Evolutionary conservation across 2,329 filamentous ascomycete genomes (phyloP).

Genomic region (Trichoderma polysporum): DNA sequence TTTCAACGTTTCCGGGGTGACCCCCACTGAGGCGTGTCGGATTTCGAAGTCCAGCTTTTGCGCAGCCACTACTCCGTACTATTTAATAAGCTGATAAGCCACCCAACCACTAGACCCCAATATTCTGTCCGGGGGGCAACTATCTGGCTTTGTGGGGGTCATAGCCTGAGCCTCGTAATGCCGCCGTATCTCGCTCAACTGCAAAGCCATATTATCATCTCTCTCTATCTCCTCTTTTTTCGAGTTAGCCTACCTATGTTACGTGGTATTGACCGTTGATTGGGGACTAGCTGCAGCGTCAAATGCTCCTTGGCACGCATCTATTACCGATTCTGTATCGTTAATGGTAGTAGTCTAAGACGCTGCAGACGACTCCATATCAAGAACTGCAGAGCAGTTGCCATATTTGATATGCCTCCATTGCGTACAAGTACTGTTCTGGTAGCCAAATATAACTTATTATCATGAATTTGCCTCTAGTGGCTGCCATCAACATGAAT

Average conservation of each 20-base stretch:
- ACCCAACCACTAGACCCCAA: no score
- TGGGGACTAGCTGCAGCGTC: not conserved
- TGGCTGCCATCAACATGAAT: not conserved
- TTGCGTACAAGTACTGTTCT: no score
- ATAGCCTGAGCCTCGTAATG: not conserved
- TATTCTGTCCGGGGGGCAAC: no score
- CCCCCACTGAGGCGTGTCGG: constrained; percentile 21
- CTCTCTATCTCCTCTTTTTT: not conserved
- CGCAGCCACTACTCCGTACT: not conserved
- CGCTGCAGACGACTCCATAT: not conserved
- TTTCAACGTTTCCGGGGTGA: constrained; percentile 22
- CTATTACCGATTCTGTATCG: not conserved
- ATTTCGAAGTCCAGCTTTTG: not conserved
- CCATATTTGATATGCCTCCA: no score
- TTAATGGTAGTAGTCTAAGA: not conserved
- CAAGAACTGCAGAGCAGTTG: no score
- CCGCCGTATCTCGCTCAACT: not conserved
- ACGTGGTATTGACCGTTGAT: not conserved
- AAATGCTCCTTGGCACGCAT: not conserved
- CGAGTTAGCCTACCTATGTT: not conserved
- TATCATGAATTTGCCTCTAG: not conserved
- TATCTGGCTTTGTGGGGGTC: constrained; percentile 1
- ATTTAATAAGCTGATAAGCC: no score
- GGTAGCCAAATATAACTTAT: no score
- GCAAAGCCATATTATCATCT: not conserved